Evolutionary conservation across 352 stramenopile genomes (phyloP).

Genomic region (Pythium monospermum): DNA sequence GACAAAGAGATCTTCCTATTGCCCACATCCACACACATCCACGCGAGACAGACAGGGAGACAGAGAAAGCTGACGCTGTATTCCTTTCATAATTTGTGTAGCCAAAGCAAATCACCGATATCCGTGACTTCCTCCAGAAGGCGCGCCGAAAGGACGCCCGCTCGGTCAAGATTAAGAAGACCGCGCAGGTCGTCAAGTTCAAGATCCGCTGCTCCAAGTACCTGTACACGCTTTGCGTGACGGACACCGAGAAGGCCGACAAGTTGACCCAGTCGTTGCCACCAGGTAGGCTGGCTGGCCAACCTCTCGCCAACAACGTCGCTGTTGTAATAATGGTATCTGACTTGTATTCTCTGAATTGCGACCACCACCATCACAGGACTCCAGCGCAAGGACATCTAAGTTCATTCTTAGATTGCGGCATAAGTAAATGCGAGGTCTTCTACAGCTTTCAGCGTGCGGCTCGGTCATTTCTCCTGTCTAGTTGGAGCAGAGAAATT

Average conservation of each 20-base stretch:
- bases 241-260: slow-evolving; percentile 98
- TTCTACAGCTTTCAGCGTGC: slow-evolving; percentile 53
- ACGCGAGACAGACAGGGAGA: background rate
- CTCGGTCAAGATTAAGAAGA: slow-evolving; percentile 99
- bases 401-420: slow-evolving; percentile 50
- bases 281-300: slow-evolving; percentile 78
- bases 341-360: no score
- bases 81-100: slow-evolving; percentile 27
- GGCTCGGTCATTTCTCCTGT: slow-evolving; percentile 17
- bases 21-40: no score
- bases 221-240: slow-evolving; percentile 98
- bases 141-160: slow-evolving; percentile 96
- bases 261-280: slow-evolving; percentile 99
- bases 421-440: slow-evolving; percentile 77
- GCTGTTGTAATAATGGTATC: no score
- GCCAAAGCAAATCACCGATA: slow-evolving; percentile 99
- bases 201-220: slow-evolving; percentile 99
- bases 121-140: slow-evolving; percentile 99
- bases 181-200: slow-evolving; percentile 97
- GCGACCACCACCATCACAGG: slow-evolving; percentile 30
- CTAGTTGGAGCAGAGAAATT: slow-evolving; percentile 11
- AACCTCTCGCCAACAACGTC: no score
- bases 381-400: slow-evolving; percentile 92
- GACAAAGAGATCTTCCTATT: no score
- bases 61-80: slow-evolving; percentile 5